Conservation (phyloP, 305 asterid genomes). For the Stenogyne calaminthoides region DNA sequence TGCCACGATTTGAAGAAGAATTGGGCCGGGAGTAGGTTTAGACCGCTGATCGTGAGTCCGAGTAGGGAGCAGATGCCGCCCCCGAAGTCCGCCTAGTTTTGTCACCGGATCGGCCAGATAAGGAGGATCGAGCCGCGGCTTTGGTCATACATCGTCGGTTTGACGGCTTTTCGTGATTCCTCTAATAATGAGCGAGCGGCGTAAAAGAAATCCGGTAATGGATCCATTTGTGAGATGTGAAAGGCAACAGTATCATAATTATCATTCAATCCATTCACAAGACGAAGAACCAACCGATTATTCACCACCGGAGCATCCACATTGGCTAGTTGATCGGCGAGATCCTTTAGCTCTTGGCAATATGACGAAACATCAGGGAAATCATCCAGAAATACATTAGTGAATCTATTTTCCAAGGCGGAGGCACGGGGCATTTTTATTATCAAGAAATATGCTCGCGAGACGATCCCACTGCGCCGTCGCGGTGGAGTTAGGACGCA, state of each 20-base stretch:
- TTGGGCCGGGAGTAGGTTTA: neutral
- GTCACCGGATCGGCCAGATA: neutral
- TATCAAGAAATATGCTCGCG: neutral
- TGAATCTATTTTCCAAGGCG: neutral
- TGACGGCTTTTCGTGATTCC: neutral
- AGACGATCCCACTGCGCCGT: neutral
- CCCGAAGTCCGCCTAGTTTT: neutral
- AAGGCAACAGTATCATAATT: neutral
- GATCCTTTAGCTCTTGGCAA: too few species aligned
- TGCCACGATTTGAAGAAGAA: neutral
- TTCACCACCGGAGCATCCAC: neutral
- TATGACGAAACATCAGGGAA: too few species aligned
- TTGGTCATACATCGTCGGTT: neutral
- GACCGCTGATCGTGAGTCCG: neutral
- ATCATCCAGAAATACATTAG: too few species aligned
- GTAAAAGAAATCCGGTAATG: neutral
- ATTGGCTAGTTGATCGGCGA: neutral
- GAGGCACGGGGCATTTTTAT: neutral
- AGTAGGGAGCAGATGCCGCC: neutral
- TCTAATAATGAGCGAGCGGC: neutral
- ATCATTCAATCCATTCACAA: neutral
- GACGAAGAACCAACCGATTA: neutral
- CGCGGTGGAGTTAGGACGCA: neutral
- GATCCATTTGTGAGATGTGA: neutral
- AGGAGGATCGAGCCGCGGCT: neutral